These are phyloP conservation scores for Botrytis deweyae DNA, from an alignment of 2,329 filamentous ascomycete species.

Conservation along the genomic window DNA sequence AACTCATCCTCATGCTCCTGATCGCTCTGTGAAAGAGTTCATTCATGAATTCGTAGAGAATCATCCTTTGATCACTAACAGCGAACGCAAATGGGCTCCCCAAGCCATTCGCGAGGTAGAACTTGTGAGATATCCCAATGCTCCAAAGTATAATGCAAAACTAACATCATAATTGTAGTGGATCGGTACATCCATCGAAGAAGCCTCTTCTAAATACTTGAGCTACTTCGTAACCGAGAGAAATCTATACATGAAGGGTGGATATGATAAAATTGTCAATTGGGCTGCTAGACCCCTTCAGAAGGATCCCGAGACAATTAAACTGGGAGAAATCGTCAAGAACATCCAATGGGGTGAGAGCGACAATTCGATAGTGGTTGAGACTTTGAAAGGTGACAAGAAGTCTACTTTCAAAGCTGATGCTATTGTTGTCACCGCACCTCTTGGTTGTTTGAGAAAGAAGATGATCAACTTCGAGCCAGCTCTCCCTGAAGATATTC, in stretches of 20 bases:
- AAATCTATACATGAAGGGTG: slow-evolving; percentile 48
- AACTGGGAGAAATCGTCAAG: slow-evolving; percentile 43
- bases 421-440: slow-evolving; percentile 44
- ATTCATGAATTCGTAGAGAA: slow-evolving; percentile 43
- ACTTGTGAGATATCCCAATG: slow-evolving; percentile 28
- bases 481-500: slow-evolving; percentile 41
- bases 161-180: slow-evolving; percentile 31
- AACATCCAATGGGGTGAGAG: slow-evolving; percentile 42
- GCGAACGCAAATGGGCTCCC: slow-evolving; percentile 46
- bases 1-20: slow-evolving; percentile 43
- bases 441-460: slow-evolving; percentile 43
- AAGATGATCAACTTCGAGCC: slow-evolving; percentile 44
- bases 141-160: not conserved
- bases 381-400: slow-evolving; percentile 32
- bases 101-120: slow-evolving; percentile 46
- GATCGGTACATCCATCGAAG: slow-evolving; percentile 45
- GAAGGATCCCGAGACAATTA: slow-evolving; percentile 40
- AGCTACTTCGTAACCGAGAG: slow-evolving; percentile 46
- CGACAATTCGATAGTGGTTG: slow-evolving; percentile 36
- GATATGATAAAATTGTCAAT: slow-evolving; percentile 46
- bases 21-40: slow-evolving; percentile 44
- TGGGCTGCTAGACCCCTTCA: slow-evolving; percentile 44
- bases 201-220: slow-evolving; percentile 45
- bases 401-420: slow-evolving; percentile 40
- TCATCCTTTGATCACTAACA: slow-evolving; percentile 44